Base-by-base conservation (phyloP, 495 filamentous ascomycete species). In the Tricharina praecox region DNA sequence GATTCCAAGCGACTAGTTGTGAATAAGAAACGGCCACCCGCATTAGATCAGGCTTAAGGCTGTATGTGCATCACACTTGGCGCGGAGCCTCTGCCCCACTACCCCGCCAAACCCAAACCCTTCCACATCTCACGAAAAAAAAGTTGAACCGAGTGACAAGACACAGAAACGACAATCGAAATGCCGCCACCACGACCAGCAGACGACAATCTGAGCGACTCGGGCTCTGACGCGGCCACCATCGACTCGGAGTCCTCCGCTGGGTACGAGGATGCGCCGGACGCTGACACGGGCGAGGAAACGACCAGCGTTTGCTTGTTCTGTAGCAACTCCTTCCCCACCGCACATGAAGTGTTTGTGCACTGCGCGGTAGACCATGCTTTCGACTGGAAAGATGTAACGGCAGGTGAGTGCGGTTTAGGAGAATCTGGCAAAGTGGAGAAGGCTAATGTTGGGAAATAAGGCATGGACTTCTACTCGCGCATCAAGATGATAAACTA, bases 401-500 rank as follows among this genome's bases (percentile, higher is more conserved):
- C 76, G 53, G 63, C n/a, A n/a, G n/a, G n/a, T n/a, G n/a, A n/a
- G n/a, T n/a, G n/a, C n/a, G n/a, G n/a, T n/a, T n/a, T n/a, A n/a
- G n/a, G n/a, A n/a, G n/a, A n/a, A n/a, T n/a, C n/a, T n/a, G n/a
- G n/a, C n/a, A n/a, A n/a, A n/a, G n/a, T n/a, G n/a, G n/a, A n/a
- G n/a, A n/a, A n/a, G n/a, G n/a, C n/a, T 7, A 4, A 16, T 0
- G n/a, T n/a, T n/a, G n/a, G n/a, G 23, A 24, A 24, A 32, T 33
- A 41, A 81, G 77, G 65, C 26, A 66, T 94, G 37, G 85, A 94
- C 51, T 93, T 93, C 57, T 73, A 90, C 50, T 81, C 71, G 5
- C 78, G 69, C 42, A 77, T 94, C 49, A 92, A 85, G 62, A 66
- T 94, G 10, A 75, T 94, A 54, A 96, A 94, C 62, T 90, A 79